These are phyloP conservation scores for Nymphaea colorata DNA, from an alignment of 164 flowering plant species.

Conservation along the genomic window DNA sequence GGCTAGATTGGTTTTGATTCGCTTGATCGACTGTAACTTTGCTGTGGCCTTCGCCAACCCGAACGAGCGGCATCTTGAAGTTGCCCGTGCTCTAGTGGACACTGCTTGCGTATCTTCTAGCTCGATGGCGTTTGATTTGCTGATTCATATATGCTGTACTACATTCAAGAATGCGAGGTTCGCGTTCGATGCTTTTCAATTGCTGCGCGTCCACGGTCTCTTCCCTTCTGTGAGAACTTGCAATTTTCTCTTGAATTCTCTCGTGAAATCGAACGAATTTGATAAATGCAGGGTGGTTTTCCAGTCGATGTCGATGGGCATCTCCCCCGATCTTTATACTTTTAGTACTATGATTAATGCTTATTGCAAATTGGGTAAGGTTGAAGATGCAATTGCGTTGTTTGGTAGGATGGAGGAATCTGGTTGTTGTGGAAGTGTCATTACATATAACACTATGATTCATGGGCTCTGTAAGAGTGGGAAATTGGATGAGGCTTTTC, in stretches of 20 bases:
- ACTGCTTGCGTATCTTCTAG: not conserved
- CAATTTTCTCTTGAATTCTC: slow-evolving; percentile 40
- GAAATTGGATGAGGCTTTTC: slow-evolving; percentile 38
- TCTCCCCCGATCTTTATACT: slow-evolving; percentile 39
- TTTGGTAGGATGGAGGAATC: slow-evolving; percentile 37
- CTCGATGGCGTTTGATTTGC: slow-evolving; percentile 26
- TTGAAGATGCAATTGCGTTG: slow-evolving; percentile 42
- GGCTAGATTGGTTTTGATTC: slow-evolving; percentile 51
- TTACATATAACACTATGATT: slow-evolving; percentile 57
- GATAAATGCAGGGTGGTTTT: slow-evolving; percentile 32
- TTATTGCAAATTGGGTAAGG: slow-evolving; percentile 38
- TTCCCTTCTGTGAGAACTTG: slow-evolving; percentile 59
- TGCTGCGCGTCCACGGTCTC: slow-evolving; percentile 22
- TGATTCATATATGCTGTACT: slow-evolving; percentile 51
- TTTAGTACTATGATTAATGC: slow-evolving; percentile 52
- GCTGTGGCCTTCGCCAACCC: slow-evolving; percentile 17
- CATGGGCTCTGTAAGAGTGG: slow-evolving; percentile 53
- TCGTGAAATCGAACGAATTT: slow-evolving; percentile 42
- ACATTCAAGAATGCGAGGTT: slow-evolving; percentile 24
- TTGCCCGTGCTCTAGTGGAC: slow-evolving; percentile 18
- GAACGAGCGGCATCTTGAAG: slow-evolving; percentile 24
- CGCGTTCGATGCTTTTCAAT: slow-evolving; percentile 40
- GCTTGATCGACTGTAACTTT: slow-evolving; percentile 53
- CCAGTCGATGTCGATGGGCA: slow-evolving; percentile 14
- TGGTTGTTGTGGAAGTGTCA: slow-evolving; percentile 43